Evolutionary conservation across 805 yeast genomes (phyloP), one percentile per base, ranked within the genome.

Genomic region (Saturnispora bothae): DNA sequence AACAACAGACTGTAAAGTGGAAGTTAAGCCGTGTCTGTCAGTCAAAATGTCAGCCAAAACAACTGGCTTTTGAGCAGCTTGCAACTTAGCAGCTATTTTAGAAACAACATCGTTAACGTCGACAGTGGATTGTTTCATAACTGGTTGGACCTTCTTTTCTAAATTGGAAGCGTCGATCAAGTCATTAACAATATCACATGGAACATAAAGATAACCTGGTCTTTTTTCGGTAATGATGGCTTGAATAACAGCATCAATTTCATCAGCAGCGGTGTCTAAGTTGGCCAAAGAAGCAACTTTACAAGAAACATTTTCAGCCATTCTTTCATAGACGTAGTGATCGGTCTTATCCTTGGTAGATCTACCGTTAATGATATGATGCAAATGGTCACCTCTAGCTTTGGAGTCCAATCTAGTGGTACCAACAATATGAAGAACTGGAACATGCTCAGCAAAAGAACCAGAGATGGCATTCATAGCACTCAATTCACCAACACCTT

Each of bases 401-500:
- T 57, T 56, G 14, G 36, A 48, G 8, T 23, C 35, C 17, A 61
- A 56, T n/a, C 72, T 63, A 5, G 85, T 76, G 43, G 83, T 76
- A 28, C 96, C 96, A 14, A 86, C 95, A 46, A 86, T 77, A 59
- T 84, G 95, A 41, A 85, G 63, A 2, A 85, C 63, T 5, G 92
- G 92, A 31, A 79, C 78, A 48, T 67, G 72, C 60, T 85, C 96
- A 25, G 94, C 81, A 61, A 71, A 79, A 0, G 95, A 73, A 35
- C 95, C 95, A 23, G 85, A 67, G 39, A 83, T 63, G 34, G 94
- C 95, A 59, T 84, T 84, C 44, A 84, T 52, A 2, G 94, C 94
- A 42, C 85, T 75, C 44, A 84, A 66, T 56, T 85, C 95, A 41
- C 96, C 96, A 14, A 85, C 96, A 36, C 95, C 96, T 57, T 68